These are phyloP conservation scores for Wickerhamiella allomyrinae DNA, from an alignment of 805 yeast species.

Conservation along the genomic window DNA sequence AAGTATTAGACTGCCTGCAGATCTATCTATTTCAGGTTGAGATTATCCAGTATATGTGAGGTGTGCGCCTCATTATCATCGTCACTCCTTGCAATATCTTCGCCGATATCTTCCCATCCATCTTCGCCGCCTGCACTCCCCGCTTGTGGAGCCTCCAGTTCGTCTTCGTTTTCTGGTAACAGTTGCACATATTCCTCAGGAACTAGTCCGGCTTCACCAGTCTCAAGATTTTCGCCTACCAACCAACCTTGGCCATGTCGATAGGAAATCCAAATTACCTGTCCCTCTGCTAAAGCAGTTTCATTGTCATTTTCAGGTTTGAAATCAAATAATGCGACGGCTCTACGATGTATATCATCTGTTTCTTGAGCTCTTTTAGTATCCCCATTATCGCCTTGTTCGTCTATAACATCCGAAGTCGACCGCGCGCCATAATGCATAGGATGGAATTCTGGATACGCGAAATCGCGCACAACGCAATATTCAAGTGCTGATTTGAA, in stretches of 20 bases:
- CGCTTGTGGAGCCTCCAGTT: slow-evolving; percentile 5
- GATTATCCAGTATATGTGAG: too few relatives aligned
- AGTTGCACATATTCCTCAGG: slow-evolving; percentile 86
- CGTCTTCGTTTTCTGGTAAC: slow-evolving; percentile 18
- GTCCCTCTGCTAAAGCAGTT: slow-evolving; percentile 62
- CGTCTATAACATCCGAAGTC: slow-evolving; percentile 9
- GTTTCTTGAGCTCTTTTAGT: slow-evolving; percentile 20
- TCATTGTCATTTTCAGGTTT: slow-evolving; percentile 92
- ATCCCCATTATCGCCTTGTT: slow-evolving; percentile 14
- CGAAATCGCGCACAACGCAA: slow-evolving; percentile 64
- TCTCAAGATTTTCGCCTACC: slow-evolving; percentile 65
- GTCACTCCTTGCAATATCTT: too few relatives aligned
- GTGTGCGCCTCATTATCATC: too few relatives aligned
- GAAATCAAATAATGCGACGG: slow-evolving; percentile 81
- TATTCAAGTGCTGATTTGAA: slow-evolving; percentile 25
- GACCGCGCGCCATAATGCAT: slow-evolving; percentile 44
- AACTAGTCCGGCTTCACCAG: slow-evolving; percentile 78
- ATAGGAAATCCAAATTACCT: slow-evolving; percentile 69
- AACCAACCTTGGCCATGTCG: slow-evolving; percentile 98
- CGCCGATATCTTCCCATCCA: neutral
- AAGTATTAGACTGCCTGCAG: too few relatives aligned
- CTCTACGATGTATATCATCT: slow-evolving; percentile 40
- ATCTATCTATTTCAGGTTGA: too few relatives aligned
- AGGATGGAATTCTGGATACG: slow-evolving; percentile 56
- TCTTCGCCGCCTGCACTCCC: neutral